phyloP scores from a whole-genome alignment of 2,329 filamentous ascomycete species.

The Chrysosphaeria jannelii region DNA sequence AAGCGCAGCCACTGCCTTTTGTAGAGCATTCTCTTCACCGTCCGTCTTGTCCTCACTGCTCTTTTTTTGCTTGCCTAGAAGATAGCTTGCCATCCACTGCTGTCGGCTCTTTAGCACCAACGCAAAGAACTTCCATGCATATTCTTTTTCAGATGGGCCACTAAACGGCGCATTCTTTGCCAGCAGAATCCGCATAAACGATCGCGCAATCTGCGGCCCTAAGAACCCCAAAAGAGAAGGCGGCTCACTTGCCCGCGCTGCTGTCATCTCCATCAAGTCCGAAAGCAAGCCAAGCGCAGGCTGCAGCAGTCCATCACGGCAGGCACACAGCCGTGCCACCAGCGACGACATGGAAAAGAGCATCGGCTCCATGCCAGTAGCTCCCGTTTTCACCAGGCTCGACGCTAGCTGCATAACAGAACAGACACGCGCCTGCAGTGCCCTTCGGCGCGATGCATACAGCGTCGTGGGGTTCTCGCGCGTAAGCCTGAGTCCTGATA shows the following conservation, averaged over 20 bases:
- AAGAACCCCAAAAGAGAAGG: constrained; percentile 85
- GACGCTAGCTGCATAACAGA: constrained; percentile 35
- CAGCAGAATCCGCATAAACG: constrained; percentile 53
- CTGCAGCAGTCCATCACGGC: constrained; percentile 30
- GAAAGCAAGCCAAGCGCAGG: constrained; percentile 41
- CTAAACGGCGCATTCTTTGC: constrained; percentile 47
- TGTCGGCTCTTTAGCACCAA: constrained; percentile 69
- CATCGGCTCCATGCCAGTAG: constrained; percentile 40
- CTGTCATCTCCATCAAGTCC: constrained; percentile 38
- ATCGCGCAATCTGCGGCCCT: constrained; percentile 51
- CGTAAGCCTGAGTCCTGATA: too few relatives aligned
- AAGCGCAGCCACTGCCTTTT: constrained; percentile 19
- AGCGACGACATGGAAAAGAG: constrained; percentile 56
- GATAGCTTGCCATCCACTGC: constrained; percentile 83
- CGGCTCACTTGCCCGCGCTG: constrained; percentile 32
- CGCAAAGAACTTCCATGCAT: constrained; percentile 64
- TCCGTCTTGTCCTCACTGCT: constrained; percentile 36
- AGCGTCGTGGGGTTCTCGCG: constrained; percentile 28
- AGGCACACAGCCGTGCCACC: constrained; percentile 45
- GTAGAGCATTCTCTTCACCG: too few relatives aligned
- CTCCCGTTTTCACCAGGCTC: constrained; percentile 38
- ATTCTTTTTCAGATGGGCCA: constrained; percentile 29
- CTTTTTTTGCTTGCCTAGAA: constrained; percentile 68
- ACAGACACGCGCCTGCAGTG: constrained; percentile 30
- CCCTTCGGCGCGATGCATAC: constrained; percentile 20